These are phyloP conservation scores for Centrapalus pauciflorus DNA, from an alignment of 129 eudicot genomes.

Conservation along the genomic window DNA sequence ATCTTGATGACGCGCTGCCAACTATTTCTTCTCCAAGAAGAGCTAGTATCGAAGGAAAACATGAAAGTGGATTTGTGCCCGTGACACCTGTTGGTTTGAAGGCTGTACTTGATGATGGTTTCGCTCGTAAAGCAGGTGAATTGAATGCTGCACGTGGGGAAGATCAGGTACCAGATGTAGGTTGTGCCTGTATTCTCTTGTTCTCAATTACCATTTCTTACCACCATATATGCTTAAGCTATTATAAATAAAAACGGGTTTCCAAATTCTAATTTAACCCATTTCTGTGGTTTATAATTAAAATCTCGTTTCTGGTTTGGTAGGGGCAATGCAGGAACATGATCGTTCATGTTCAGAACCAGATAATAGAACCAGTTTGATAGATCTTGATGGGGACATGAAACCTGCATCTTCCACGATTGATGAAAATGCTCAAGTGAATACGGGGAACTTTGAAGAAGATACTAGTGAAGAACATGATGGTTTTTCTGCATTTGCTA, in stretches of 20 bases:
- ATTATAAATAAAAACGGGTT: background rate
- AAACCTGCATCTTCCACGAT: slow-evolving; percentile 5
- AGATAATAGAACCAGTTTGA: slow-evolving; percentile 31
- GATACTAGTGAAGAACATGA: slow-evolving; percentile 18
- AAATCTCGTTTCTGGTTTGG: slow-evolving; percentile 49
- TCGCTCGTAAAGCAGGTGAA: slow-evolving; percentile 32
- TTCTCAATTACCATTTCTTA: slow-evolving; percentile 18
- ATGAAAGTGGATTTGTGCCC: slow-evolving; percentile 19
- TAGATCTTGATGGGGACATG: slow-evolving; percentile 30
- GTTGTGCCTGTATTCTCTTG: slow-evolving; percentile 83
- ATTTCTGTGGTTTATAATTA: slow-evolving; percentile 27
- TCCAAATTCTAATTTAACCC: background rate
- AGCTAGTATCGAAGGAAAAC: slow-evolving; percentile 21
- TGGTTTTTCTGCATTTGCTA: slow-evolving; percentile 19
- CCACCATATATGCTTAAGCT: slow-evolving; percentile 4
- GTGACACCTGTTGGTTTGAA: slow-evolving; percentile 31
- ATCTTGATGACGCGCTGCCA: slow-evolving; percentile 16
- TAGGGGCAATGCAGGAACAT: slow-evolving; percentile 89
- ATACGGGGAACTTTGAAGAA: slow-evolving; percentile 12
- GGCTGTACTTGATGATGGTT: slow-evolving; percentile 16
- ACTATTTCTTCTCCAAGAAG: slow-evolving; percentile 19
- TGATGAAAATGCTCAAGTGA: slow-evolving; percentile 24
- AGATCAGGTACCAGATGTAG: slow-evolving; percentile 97
- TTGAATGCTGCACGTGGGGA: slow-evolving; percentile 35
- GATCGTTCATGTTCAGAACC: slow-evolving; percentile 39